These are phyloP conservation scores for Vanilla planifolia DNA, from an alignment of 106 monocot species.

Conservation along the genomic window DNA sequence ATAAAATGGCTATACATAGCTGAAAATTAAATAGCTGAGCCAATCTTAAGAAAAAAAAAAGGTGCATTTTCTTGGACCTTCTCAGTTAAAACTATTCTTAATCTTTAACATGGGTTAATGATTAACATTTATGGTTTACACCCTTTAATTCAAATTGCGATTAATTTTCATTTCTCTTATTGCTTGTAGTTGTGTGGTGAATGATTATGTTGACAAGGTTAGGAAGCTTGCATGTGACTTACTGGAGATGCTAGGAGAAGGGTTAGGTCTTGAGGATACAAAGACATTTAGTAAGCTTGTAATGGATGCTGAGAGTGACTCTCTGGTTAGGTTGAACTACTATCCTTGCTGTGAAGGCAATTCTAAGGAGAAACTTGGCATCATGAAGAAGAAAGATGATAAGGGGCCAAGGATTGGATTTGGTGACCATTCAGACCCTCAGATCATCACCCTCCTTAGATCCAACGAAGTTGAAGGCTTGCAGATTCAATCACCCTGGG, in stretches of 20 bases:
- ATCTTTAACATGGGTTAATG: too few species aligned
- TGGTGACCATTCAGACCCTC: conserved; percentile 87
- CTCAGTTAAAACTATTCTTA: too few species aligned
- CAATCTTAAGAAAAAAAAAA: too few species aligned
- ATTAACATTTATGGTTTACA: too few species aligned
- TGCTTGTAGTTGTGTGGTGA: conserved; percentile 39
- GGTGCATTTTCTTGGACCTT: too few species aligned
- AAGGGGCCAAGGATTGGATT: conserved; percentile 40
- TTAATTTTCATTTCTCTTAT: too few species aligned
- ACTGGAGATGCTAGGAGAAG: conserved; percentile 72
- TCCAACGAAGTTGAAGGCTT: conserved; percentile 67
- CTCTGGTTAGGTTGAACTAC: conserved; percentile 77
- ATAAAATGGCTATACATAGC: too few species aligned
- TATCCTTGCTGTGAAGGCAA: conserved; percentile 37
- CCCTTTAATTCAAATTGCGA: too few species aligned
- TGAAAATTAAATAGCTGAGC: too few species aligned
- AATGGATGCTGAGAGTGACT: conserved; percentile 66
- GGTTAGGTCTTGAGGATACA: conserved; percentile 45
- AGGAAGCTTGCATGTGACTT: conserved; percentile 53
- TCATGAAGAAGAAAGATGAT: conserved; percentile 8
- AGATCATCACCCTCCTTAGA: conserved; percentile 56
- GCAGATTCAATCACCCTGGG: conserved; percentile 30
- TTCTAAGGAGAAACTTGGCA: not conserved
- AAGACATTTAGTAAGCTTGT: conserved; percentile 36
- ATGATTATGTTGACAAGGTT: conserved; percentile 53